Evolutionary conservation across 345 rosid species (phyloP).

Genomic region (Gossypium rotundifolium): DNA sequence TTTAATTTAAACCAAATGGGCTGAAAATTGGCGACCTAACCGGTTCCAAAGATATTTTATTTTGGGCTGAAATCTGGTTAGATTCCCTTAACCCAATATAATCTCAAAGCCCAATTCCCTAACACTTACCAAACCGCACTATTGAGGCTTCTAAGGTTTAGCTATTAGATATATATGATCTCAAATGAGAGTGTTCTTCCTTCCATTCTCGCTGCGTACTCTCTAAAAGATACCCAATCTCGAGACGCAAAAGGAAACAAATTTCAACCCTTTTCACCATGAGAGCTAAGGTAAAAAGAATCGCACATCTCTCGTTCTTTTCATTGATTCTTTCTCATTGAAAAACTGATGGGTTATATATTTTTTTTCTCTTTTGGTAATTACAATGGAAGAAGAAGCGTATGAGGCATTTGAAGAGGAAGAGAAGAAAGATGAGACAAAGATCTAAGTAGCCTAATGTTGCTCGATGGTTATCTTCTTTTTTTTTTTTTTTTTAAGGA

Average conservation of each 20-base stretch:
- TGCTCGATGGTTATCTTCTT: too few species aligned
- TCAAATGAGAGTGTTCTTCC: too few species aligned
- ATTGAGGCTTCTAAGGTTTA: neutral
- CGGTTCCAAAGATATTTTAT: too few species aligned
- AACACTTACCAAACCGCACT: neutral
- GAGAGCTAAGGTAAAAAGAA: constrained; percentile 76
- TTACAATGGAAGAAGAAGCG: constrained; percentile 99
- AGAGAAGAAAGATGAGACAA: constrained; percentile 99
- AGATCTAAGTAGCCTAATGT: constrained; percentile 63
- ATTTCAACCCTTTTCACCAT: constrained; percentile 27
- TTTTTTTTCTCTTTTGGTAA: neutral
- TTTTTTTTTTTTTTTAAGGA: constrained; percentile 1
- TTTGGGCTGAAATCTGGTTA: neutral
- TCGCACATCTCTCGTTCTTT: neutral
- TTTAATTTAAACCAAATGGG: too few species aligned
- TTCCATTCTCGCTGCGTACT: neutral
- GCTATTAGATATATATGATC: neutral
- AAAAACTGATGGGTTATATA: neutral
- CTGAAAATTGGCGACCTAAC: too few species aligned
- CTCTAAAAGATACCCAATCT: neutral
- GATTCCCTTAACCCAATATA: neutral
- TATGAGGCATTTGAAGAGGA: constrained; percentile 98
- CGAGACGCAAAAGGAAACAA: neutral
- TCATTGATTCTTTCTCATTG: neutral
- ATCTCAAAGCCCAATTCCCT: neutral